phyloP scores from a whole-genome alignment of 2,329 filamentous ascomycete species.

The Didymellaceae sp. region DNA sequence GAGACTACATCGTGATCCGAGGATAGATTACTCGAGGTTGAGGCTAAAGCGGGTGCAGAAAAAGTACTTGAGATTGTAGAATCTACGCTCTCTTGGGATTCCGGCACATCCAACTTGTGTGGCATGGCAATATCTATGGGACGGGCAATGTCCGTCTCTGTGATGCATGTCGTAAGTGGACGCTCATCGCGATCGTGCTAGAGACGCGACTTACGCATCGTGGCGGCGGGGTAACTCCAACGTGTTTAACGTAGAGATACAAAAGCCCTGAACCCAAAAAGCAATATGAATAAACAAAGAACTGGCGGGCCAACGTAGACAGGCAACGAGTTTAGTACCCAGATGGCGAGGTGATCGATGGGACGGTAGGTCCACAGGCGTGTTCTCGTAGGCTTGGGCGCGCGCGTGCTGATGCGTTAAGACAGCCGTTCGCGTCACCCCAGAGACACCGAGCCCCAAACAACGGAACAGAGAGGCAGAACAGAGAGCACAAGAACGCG shows the following conservation, averaged over 20 bases:
- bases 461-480: slow-evolving; percentile 11
- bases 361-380: slow-evolving; percentile 17
- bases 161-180: slow-evolving; percentile 27
- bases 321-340: slow-evolving; percentile 11
- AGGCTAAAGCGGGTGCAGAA: slow-evolving; percentile 41
- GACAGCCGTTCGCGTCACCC: slow-evolving; percentile 18
- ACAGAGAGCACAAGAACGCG: slow-evolving; percentile 5
- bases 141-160: slow-evolving; percentile 11
- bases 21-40: slow-evolving; percentile 30
- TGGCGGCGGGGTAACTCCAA: slow-evolving; percentile 29
- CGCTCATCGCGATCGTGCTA: slow-evolving; percentile 21
- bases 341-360: slow-evolving; percentile 20
- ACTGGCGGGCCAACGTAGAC: slow-evolving; percentile 2
- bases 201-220: slow-evolving; percentile 34
- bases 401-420: slow-evolving; percentile 26
- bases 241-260: slow-evolving; percentile 15
- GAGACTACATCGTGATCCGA: slow-evolving; percentile 41
- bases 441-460: slow-evolving; percentile 9
- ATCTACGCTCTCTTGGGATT: slow-evolving; percentile 44
- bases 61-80: slow-evolving; percentile 45
- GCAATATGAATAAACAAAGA: background rate
- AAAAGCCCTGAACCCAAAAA: slow-evolving; percentile 9
- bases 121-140: slow-evolving; percentile 9
- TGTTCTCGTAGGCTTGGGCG: slow-evolving; percentile 21
- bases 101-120: slow-evolving; percentile 16